These are phyloP conservation scores for Meyerozyma elateridarum DNA, from an alignment of 1,139 yeast genomes.

Conservation along the genomic window DNA sequence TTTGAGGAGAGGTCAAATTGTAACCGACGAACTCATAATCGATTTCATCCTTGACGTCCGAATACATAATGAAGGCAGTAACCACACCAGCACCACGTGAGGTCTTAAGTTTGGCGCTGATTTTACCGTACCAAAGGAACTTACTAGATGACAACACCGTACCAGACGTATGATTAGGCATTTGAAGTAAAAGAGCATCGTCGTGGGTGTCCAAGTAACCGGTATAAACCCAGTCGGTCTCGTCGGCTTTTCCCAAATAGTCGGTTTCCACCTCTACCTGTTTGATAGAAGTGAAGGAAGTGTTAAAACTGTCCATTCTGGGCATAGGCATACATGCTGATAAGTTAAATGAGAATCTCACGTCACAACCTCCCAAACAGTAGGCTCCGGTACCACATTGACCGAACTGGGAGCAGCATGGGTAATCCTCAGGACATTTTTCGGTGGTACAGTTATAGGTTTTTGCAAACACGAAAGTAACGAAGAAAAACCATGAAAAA, in stretches of 20 bases:
- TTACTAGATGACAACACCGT: conserved; percentile 77
- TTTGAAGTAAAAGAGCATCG: conserved; percentile 59
- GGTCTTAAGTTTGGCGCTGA: conserved; percentile 63
- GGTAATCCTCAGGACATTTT: conserved; percentile 65
- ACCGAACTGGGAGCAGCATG: conserved; percentile 84
- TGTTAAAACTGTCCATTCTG: conserved; percentile 27
- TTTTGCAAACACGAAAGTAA: background rate
- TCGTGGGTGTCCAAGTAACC: conserved; percentile 59
- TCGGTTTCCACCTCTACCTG: conserved; percentile 29
- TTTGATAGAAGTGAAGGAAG: conserved; percentile 34
- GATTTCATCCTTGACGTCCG: conserved; percentile 86
- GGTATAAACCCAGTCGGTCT: conserved; percentile 67
- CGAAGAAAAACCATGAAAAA: background rate
- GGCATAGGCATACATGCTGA: conserved; percentile 69
- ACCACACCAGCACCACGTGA: conserved; percentile 79
- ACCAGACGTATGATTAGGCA: conserved; percentile 78
- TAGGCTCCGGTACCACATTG: conserved; percentile 77
- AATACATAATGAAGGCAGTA: conserved; percentile 78
- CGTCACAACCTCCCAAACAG: conserved; percentile 83
- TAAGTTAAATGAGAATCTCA: conserved; percentile 55
- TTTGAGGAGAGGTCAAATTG: conserved; percentile 59
- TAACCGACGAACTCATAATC: conserved; percentile 85
- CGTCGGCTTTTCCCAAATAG: conserved; percentile 68
- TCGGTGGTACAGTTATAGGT: too few relatives aligned
- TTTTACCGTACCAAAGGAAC: conserved; percentile 85